Evolutionary conservation across 345 rosid species (phyloP).

Genomic region (Citrus sinensis): DNA sequence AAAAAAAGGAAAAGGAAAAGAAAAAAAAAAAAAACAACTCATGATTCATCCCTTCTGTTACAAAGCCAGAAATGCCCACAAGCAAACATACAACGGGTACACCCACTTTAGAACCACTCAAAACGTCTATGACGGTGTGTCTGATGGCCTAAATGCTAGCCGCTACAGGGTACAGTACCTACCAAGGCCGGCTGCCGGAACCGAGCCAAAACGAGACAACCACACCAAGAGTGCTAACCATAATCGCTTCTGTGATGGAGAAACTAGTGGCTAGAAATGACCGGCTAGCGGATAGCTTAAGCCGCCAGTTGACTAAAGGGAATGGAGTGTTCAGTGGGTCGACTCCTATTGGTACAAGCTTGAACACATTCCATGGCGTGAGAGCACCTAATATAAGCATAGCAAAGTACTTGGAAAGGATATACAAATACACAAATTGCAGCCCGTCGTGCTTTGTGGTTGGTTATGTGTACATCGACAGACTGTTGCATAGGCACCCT

Average conservation of each 20-base stretch:
- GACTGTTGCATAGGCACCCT: conserved; percentile 69
- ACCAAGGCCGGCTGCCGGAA: conserved; percentile 27
- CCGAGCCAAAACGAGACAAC: conserved; percentile 32
- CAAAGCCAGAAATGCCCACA: neutral
- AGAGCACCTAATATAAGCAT: conserved; percentile 78
- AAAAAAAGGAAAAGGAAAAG: neutral
- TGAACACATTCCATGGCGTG: conserved; percentile 72
- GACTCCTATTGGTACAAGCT: conserved; percentile 44
- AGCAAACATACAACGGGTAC: neutral
- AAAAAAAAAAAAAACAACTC: neutral
- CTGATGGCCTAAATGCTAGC: conserved; percentile 42
- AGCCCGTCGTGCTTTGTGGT: conserved; percentile 92
- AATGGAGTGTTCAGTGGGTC: conserved; percentile 8
- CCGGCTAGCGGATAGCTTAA: conserved; percentile 36
- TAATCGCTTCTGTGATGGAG: conserved; percentile 60
- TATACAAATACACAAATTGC: conserved; percentile 75
- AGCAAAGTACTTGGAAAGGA: conserved; percentile 76
- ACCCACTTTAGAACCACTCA: conserved; percentile 15
- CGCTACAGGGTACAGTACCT: conserved; percentile 19
- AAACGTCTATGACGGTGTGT: neutral
- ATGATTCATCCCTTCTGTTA: neutral
- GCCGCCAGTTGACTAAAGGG: conserved; percentile 9
- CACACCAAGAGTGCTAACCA: conserved; percentile 66
- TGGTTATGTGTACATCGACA: conserved; percentile 73
- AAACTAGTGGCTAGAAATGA: conserved; percentile 78